Evolutionary conservation across 2,329 filamentous ascomycete species (phyloP), one percentile per base, ranked within the genome.

Genomic region (Pseudocercospora macadamiae): DNA sequence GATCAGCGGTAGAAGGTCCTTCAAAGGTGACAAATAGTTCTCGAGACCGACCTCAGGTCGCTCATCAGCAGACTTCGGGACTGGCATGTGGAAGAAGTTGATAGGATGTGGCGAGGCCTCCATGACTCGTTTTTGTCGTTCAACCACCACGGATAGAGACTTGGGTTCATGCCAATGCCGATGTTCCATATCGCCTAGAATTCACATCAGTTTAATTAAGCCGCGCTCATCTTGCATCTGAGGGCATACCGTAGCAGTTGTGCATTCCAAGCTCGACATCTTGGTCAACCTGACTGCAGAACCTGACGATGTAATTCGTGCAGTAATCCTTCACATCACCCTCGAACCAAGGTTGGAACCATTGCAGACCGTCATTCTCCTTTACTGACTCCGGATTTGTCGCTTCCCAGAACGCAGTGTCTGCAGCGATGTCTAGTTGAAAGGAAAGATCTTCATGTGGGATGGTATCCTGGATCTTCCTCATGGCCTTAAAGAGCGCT

Each of bases 221-320:
- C 23, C 44, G 44, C 23, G 37, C 18, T 16, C 18, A 8, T 9
- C n/a, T 18, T 1, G 5, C 4, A 19, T 23, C 16, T 1, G 3
- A 16, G n/a, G 5, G 21, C 44, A 12, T 26, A 69, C 79, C 79
- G 62, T 81, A 81, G 67, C 80, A 82, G 18, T 81, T 70, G 64
- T 81, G 79, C 28, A 78, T 71, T 0, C 77, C 79, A 54, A 81
- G 45, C 36, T 77, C 71, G 1, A 80, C 74, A 59, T 73, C 70
- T 4, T 65, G 28, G 30, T 72, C 66, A 3, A 80, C 68, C 7
- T 64, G 63, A 6, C 64, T 61, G 5, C 71, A 68, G 55, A 78
- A 61, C 2, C 70, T 64, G 2, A 66, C 53, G 7, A 77, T 61
- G 10, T 76, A 69, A 4, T 72, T 66, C 7, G 75, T 61, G 14